Evolutionary conservation across 305 asterid species (phyloP).

Genomic region (Andrographis paniculata): DNA sequence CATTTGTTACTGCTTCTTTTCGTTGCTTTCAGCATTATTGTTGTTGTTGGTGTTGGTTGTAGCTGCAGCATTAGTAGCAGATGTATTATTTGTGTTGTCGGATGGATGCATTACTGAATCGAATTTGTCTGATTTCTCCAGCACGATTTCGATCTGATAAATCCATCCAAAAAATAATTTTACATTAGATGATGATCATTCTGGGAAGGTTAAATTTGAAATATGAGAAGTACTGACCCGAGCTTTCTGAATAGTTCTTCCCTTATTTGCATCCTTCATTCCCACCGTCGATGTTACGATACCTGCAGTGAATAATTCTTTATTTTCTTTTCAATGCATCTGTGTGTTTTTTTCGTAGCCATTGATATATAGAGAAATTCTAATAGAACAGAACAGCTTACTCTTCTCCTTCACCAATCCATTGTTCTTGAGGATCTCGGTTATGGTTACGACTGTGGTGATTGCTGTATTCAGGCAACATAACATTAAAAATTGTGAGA

Average conservation of each 20-base stretch:
- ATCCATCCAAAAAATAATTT: not conserved
- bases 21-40: slow-evolving; percentile 19
- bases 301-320: slow-evolving; percentile 22
- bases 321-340: not conserved
- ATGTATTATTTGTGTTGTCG: slow-evolving; percentile 22
- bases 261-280: slow-evolving; percentile 71
- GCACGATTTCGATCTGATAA: slow-evolving; percentile 56
- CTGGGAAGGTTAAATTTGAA: not conserved
- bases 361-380: too few relatives aligned
- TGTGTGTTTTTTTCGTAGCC: too few relatives aligned
- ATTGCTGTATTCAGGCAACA: slow-evolving; percentile 45
- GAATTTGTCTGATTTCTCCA: slow-evolving; percentile 64
- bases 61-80: too few relatives aligned
- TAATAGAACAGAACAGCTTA: slow-evolving; percentile 21
- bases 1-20: slow-evolving; percentile 21
- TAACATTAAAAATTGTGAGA: not conserved
- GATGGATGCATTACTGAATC: slow-evolving; percentile 39
- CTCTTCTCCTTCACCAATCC: slow-evolving; percentile 78
- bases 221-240: slow-evolving; percentile 28
- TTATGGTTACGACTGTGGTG: slow-evolving; percentile 76
- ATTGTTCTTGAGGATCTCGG: slow-evolving; percentile 76
- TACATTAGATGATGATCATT: not conserved
- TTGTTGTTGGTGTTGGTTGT: not conserved
- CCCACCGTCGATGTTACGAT: slow-evolving; percentile 71
- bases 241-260: slow-evolving; percentile 73